Conservation (phyloP, 1,139 yeast species). For the Yamadazyma aaseri region DNA sequence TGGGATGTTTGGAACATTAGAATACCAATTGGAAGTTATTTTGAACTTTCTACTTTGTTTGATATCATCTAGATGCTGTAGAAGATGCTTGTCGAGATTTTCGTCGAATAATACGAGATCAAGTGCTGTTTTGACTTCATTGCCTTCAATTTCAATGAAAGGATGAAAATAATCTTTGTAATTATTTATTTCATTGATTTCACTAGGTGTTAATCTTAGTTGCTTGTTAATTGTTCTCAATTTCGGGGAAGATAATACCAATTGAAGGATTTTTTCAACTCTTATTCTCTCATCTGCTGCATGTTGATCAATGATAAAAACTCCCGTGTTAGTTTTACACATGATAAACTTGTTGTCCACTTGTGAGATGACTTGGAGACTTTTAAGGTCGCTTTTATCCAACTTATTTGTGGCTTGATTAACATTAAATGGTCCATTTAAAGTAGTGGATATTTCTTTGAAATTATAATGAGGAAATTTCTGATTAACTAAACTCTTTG, state of each 20-base stretch:
- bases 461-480: no score
- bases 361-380: constrained; percentile 39
- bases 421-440: not conserved
- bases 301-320: constrained; percentile 67
- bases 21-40: constrained; percentile 17
- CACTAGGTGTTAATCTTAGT: not conserved
- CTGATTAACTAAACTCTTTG: not conserved
- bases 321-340: constrained; percentile 20
- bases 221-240: not conserved
- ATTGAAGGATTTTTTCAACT: constrained; percentile 47
- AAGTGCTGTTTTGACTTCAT: not conserved
- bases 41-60: constrained; percentile 17
- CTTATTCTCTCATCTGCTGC: constrained; percentile 73
- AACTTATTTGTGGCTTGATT: not conserved
- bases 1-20: constrained; percentile 37
- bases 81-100: constrained; percentile 2
- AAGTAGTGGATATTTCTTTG: not conserved
- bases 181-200: not conserved
- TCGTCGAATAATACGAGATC: constrained; percentile 2
- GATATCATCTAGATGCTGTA: constrained; percentile 30
- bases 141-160: constrained; percentile 2
- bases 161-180: constrained; percentile 1
- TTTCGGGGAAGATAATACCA: constrained; percentile 14
- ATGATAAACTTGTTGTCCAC: constrained; percentile 61
- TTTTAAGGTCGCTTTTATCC: constrained; percentile 11